Base-by-base conservation (phyloP, 257 asterid species). In the Ligustrum vulgare region DNA sequence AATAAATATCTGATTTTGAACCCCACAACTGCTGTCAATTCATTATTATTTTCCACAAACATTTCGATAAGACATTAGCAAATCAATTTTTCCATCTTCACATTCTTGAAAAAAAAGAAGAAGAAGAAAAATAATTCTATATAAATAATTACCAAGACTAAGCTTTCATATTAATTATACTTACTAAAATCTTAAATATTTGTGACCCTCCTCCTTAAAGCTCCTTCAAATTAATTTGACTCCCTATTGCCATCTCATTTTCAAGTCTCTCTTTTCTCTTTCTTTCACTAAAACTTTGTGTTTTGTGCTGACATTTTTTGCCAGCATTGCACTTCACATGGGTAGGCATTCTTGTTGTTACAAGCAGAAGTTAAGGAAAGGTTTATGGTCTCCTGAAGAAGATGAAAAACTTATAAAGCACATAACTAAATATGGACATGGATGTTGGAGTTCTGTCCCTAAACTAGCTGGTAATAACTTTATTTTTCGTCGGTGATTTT, bases 391-490 rank as follows among this genome's bases (percentile, higher is more conserved):
- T 8, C 98, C 98, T 3, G 97, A 93, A 33, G 98, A 93, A 90
- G 98, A 93, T 83, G 98, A 91, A 70, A 91, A 93, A n/a, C 97
- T 93, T 47, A 85, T 89, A 10, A 88, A 89, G 33, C 97, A 94
- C 83, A 92, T 91, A 34, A 84, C 96, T 25, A 90, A 85, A 65
- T 87, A 72, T 76, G 98, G 98, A 67, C 97, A 91, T 62, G 98
- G 98, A 54, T 94, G 98, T 76, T 94, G 98, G 98, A 94, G 98
- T 66, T 94, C 98, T 16, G 98, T 94, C 72, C 98, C 98, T 23
- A 94, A 94, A 82, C 88, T 91, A 16, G 97, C 98, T 65, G 98
- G 98, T 90, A 77, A 20, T 32, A 22, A 25, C 32, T 22, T 60
- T 25, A 60, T 8, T 60, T 10, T 60, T 60, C 67, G 3, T 60